These are phyloP conservation scores for Alternaria sp. DNA, from an alignment of 2,329 filamentous ascomycete genomes.

Conservation along the genomic window DNA sequence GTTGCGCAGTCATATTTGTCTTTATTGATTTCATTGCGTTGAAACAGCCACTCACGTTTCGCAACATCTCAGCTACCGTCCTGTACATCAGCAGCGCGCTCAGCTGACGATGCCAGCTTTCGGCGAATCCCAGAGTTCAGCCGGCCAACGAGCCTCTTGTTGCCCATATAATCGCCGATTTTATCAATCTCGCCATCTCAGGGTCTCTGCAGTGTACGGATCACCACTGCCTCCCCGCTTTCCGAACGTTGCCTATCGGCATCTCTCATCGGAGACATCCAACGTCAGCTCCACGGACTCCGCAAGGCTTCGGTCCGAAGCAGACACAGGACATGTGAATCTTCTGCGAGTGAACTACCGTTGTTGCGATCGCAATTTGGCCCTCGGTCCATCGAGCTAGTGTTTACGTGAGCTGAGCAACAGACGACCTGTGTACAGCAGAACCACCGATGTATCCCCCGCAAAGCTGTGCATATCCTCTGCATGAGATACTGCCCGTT, in stretches of 20 bases:
- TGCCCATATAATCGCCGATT: not conserved
- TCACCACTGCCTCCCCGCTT: not conserved
- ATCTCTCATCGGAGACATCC: not conserved
- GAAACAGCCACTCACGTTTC: conserved; percentile 9
- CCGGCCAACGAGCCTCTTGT: not conserved
- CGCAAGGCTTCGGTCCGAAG: not conserved
- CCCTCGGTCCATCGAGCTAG: not conserved
- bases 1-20: conserved; percentile 5
- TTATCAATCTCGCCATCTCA: not conserved
- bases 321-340: not conserved
- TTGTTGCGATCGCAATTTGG: not conserved
- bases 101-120: not conserved
- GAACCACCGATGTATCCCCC: conserved; percentile 1
- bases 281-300: not conserved
- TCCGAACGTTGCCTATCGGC: not conserved
- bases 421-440: not conserved
- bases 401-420: conserved; percentile 1
- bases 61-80: conserved; percentile 1
- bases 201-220: not conserved
- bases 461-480: not conserved
- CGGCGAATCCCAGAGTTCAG: not conserved
- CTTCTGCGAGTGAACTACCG: not conserved
- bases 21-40: conserved; percentile 3
- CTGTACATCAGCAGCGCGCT: not conserved
- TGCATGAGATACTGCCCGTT: not conserved